Percentiles rank a stretch among this genome's conserved stretches.
Evolutionary conservation across 2,329 filamentous ascomycete species (phyloP).

Genomic region (Trichoderma harzianum): DNA sequence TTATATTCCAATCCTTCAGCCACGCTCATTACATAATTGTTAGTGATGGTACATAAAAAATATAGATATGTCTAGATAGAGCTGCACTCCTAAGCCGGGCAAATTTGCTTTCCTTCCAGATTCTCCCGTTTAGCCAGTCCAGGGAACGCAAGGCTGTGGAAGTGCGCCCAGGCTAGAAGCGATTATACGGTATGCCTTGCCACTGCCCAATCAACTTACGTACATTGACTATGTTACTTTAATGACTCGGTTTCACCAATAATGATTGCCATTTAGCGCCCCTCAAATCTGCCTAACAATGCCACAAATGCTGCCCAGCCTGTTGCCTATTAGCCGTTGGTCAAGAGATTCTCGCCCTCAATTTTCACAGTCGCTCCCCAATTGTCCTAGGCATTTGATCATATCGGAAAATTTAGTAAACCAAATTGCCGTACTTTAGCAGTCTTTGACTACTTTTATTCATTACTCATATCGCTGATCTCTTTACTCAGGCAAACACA

Average conservation of each 20-base stretch:
- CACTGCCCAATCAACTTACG: not conserved
- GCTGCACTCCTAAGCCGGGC: fast-evolving
- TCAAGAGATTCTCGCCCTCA: not conserved
- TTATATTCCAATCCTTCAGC: not conserved
- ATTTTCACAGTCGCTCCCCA: not conserved
- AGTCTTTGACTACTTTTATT: not conserved
- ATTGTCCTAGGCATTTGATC: not conserved
- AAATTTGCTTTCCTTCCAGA: no score
- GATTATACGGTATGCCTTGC: not conserved
- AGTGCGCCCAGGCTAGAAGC: not conserved
- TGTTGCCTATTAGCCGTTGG: not conserved
- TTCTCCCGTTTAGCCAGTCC: not conserved
- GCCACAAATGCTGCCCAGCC: not conserved
- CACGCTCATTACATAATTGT: not conserved
- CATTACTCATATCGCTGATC: not conserved
- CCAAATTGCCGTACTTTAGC: not conserved
- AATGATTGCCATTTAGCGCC: not conserved
- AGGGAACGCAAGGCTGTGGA: not conserved
- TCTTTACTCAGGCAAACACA: not conserved
- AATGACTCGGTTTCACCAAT: not conserved
- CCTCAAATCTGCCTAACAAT: not conserved
- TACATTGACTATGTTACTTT: not conserved
- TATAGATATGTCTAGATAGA: not conserved
- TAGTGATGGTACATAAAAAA: not conserved
- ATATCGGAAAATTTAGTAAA: not conserved